These are phyloP conservation scores for Xylaria sp. DNA, from an alignment of 2,329 filamentous ascomycete genomes.

Conservation along the genomic window DNA sequence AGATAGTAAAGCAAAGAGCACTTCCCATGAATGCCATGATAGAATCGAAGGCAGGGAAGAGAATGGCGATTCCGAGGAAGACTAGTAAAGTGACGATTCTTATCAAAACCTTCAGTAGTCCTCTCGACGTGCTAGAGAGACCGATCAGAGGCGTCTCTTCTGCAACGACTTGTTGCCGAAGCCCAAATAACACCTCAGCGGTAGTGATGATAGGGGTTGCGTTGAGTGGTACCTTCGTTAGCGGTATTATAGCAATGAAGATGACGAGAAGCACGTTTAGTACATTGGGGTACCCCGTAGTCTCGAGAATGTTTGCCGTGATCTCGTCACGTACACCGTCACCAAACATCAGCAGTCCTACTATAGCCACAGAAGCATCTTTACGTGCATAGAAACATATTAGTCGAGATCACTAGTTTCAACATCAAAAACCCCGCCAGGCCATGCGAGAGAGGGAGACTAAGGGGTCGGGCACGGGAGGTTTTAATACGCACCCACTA, in stretches of 20 bases:
- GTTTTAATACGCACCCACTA: too few relatives aligned
- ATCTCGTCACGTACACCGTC: constrained; percentile 88
- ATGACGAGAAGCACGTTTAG: constrained; percentile 83
- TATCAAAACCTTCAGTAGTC: constrained; percentile 67
- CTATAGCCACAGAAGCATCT: constrained; percentile 82
- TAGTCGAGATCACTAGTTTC: too few relatives aligned
- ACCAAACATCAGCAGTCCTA: constrained; percentile 94
- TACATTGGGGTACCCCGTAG: constrained; percentile 75
- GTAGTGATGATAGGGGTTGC: constrained; percentile 89
- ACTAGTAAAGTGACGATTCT: constrained; percentile 74
- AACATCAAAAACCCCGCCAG: too few relatives aligned
- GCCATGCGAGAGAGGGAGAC: too few relatives aligned
- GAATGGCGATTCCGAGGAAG: constrained; percentile 77
- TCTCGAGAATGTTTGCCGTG: constrained; percentile 86
- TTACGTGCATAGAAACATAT: too few relatives aligned
- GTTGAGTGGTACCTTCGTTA: constrained; percentile 95
- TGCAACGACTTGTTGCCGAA: constrained; percentile 62
- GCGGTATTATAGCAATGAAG: constrained; percentile 90
- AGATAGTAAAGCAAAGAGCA: constrained; percentile 92
- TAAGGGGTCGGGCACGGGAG: too few relatives aligned
- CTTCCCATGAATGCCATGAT: constrained; percentile 93
- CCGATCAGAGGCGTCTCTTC: constrained; percentile 61
- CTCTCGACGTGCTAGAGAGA: constrained; percentile 66
- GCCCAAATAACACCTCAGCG: constrained; percentile 80
- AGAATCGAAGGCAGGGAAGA: constrained; percentile 81